Evolutionary conservation across 2,329 filamentous ascomycete genomes (phyloP), one percentile per base, ranked within the genome.

Genomic region (Trichoderma aggressivum): DNA sequence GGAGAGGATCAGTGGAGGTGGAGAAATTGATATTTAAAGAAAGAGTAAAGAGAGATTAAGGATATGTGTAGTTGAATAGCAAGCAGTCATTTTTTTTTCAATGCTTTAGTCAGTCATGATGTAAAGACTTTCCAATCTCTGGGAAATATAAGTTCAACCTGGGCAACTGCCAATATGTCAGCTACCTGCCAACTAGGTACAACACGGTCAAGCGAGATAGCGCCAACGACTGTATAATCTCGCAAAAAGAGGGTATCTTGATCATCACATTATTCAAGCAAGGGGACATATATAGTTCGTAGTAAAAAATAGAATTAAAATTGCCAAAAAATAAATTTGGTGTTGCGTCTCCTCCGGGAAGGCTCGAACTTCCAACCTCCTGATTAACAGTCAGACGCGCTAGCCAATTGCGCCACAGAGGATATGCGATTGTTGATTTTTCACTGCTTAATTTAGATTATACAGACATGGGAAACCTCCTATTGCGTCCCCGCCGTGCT

Each of bases 321-420:
- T 53, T 2, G 21, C 34, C 66, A 72, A 66, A 59, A 70, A 56
- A 55, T 6, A 21, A 53, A 5, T 14, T 36, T 8, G 14, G 7
- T 24, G 18, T 30, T 53, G 47, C n/a, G 26, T 71, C 71, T 72
- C 71, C 71, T 66, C 71, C 67, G 64, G 71, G 71, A 72, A 72
- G 71, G 71, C 71, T 72, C 71, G 71, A 72, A 72, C 71, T 72
- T 72, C 71, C 71, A 72, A 72, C 71, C 71, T 72, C 71, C 71
- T 72, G 71, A 72, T 72, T 87, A 87, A 87, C 85, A 87, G 85
- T 87, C 85, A 84, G 82, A 87, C 86, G 85, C 85, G 85, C 85
- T 87, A 87, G 84, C 85, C 86, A 86, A 85, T 77, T 83, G 81
- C 74, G 81, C 81, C 80, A 89, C 85, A 72, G 75, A 75, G 74